Percentiles rank a stretch among this genome's conserved stretches.
phyloP scores from a whole-genome alignment of 805 yeast species.

The Spencermartinsiella europaea region DNA sequence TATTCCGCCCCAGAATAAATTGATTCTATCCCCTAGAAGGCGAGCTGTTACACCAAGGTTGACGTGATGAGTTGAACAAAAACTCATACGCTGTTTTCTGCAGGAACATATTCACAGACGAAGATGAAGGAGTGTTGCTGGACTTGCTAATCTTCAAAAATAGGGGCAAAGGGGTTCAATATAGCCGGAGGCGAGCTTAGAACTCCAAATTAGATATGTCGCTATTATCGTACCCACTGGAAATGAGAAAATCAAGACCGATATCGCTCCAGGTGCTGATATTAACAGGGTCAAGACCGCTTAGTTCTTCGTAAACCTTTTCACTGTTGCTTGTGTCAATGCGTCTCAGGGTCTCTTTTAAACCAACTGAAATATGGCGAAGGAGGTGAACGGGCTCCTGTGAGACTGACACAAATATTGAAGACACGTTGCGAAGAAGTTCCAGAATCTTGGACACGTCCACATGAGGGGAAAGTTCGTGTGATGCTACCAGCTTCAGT shows the following conservation, averaged over 20 bases:
- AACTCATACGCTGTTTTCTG: no score
- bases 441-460: not conserved
- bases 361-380: slow-evolving; percentile 1
- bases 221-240: not conserved
- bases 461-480: not conserved
- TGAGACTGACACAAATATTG: not conserved
- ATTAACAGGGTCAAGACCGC: not conserved
- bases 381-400: not conserved
- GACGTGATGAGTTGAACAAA: no score
- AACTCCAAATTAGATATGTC: not conserved
- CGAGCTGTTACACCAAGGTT: no score
- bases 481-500: not conserved
- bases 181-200: no score
- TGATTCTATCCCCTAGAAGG: no score
- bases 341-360: not conserved
- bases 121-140: no score
- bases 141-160: no score
- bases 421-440: not conserved
- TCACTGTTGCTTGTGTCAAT: not conserved
- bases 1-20: no score
- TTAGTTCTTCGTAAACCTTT: not conserved
- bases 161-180: no score
- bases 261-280: slow-evolving; percentile 1
- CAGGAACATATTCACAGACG: no score
- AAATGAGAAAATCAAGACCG: slow-evolving; percentile 1